Evolutionary conservation across 2,329 filamentous ascomycete species (phyloP), one percentile per base, ranked within the genome.

Genomic region (Colletotrichum musae): DNA sequence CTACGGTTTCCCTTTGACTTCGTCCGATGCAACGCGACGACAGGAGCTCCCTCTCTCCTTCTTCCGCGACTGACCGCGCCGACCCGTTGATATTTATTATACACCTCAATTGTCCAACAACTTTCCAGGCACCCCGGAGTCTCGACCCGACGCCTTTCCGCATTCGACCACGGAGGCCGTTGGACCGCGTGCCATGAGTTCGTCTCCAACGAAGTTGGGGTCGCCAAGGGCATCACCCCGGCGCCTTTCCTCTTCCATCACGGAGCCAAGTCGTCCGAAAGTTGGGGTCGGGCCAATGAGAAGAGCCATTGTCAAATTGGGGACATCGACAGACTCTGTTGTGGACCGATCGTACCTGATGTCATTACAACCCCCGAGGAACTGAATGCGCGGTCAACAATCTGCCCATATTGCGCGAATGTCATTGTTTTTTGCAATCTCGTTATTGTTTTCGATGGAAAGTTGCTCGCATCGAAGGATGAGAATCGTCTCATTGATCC

Each of bases 81-180:
- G 18, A 28, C 28, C 39, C n/a, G 53, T 21, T 21, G 50, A 39
- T 60, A 69, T 69, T 56, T 69, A 69, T 69, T 60, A 28, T 26
- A 36, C 7, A 36, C 32, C 32, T 12, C 32, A 41, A 54, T 3
- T 36, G 16, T 32, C 51, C 21, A 21, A 9, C 26, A 10, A 2
- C 32, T 7, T 48, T 24, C 24, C 28, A 21, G 7, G 10, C n/a
- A 2, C 47, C 51, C 18, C 47, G 39, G 47, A 59, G 43, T 32
- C 24, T 24, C 36, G 43, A 26, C 12, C 58, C 58, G 58, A 16
- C 41, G 16, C 32, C 18, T 26, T 18, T 60, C 66, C 66, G 18
- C 16, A 66, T 66, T 45, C 1, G 6, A 60, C 56, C 62, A 66
- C 66, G 66, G 66, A 66, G 66, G 21, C 18, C 51, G 66, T 60